phyloP scores from a whole-genome alignment of 2,329 filamentous ascomycete genomes.

The Aspergillus sp. region DNA sequence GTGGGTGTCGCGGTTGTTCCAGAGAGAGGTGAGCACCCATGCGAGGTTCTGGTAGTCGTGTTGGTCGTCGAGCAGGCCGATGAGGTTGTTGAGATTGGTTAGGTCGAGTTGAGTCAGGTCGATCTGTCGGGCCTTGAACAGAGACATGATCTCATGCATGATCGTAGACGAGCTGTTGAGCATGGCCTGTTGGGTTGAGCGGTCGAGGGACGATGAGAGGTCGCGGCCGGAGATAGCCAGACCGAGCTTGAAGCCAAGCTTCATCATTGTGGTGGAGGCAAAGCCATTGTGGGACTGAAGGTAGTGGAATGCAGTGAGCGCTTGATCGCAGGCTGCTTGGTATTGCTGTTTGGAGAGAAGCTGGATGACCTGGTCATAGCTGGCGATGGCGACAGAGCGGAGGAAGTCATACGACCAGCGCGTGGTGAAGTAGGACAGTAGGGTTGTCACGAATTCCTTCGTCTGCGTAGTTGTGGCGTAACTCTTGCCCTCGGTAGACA shows the following conservation, averaged over 20 bases:
- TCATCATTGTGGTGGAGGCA: constrained; percentile 29
- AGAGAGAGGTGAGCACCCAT: constrained; percentile 44
- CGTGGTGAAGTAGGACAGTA: constrained; percentile 34
- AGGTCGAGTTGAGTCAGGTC: constrained; percentile 45
- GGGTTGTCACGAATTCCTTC: constrained; percentile 29
- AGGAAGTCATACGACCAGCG: constrained; percentile 35
- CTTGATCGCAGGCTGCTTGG: constrained; percentile 33
- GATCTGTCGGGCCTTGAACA: constrained; percentile 42
- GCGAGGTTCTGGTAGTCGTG: constrained; percentile 46
- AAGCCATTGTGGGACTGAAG: constrained; percentile 33
- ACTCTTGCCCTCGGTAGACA: constrained; percentile 28
- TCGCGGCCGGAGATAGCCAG: constrained; percentile 38
- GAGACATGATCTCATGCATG: constrained; percentile 41
- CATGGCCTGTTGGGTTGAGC: constrained; percentile 35
- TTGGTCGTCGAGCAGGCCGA: constrained; percentile 46
- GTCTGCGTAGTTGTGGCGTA: constrained; percentile 24
- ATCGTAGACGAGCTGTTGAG: constrained; percentile 42
- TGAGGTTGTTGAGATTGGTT: constrained; percentile 43
- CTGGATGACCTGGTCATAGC: constrained; percentile 27
- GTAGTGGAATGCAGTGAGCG: constrained; percentile 33
- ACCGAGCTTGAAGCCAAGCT: constrained; percentile 36
- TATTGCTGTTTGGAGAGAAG: constrained; percentile 31
- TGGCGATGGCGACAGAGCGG: constrained; percentile 38
- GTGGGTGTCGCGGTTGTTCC: constrained; percentile 47
- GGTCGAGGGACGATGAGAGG: constrained; percentile 31